Base-by-base conservation (phyloP, 495 filamentous ascomycete genomes). In the Thozetella sp. region DNA sequence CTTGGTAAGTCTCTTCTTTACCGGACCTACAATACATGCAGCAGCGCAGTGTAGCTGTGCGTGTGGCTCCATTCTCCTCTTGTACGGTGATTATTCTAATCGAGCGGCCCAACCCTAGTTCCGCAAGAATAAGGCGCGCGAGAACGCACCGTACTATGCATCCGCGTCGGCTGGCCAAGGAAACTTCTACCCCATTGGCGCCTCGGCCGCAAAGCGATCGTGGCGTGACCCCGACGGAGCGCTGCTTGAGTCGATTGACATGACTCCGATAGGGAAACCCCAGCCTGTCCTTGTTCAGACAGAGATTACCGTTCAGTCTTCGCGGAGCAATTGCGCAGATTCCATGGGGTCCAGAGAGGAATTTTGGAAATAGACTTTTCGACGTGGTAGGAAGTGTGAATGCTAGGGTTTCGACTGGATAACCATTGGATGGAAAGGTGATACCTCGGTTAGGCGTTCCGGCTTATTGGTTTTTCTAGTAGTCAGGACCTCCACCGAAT, bases 281-380 rank as follows among this genome's bases (percentile, higher is more conserved):
- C 20, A 55, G n/a, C 54, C 54, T 15, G 54, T 55, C 17, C 11
- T 55, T 6, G 30, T 55, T 12, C 54, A 55, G 20, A 55, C 54
- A 15, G 54, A 55, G 17, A 55, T 55, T 22, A 55, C 54, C 9
- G 15, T 55, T 2, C 54, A 55, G 10, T 55, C 54, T 43, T 55
- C 54, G 1, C 54, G 30, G 9, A 43, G 26, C 30, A 37, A 37
- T 37, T 6, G 6, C 6, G 15, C 6, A 6, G 30, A 37, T 37
- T 37, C 6, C 15, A 6, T 6, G 30, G 15, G 30, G 15, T 6
- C 6, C 30, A 6, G 15, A 15, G 30, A 37, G 30, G 30, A 37
- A 15, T 37, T 6, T 37, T 37, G 30, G 30, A 37, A 37, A 37
- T 37, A n/a, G n/a, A n/a, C n/a, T n/a, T n/a, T n/a, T n/a, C n/a